These are phyloP conservation scores for Neopestalotiopsis sp. DNA, from an alignment of 2,329 filamentous ascomycete genomes.

Conservation along the genomic window DNA sequence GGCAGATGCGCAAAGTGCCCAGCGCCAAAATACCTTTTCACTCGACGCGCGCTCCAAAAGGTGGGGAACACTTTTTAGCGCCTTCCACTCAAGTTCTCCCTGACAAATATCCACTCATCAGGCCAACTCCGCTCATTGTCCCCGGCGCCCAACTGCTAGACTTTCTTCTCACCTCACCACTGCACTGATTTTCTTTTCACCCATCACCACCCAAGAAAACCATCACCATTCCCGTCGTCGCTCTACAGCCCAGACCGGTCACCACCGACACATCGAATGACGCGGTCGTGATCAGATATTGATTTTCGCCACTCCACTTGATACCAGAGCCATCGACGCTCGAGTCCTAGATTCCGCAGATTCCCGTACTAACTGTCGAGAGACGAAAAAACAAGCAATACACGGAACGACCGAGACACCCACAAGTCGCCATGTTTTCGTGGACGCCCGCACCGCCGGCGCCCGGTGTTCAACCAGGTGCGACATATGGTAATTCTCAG, in stretches of 20 bases:
- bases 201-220: background rate
- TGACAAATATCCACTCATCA: background rate
- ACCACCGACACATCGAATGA: background rate
- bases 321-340: background rate
- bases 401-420: background rate
- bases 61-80: background rate
- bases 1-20: too few species aligned
- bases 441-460: conserved; percentile 27
- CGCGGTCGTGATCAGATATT: background rate
- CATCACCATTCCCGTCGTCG: background rate
- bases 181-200: background rate
- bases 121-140: background rate
- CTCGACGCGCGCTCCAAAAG: background rate
- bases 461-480: conserved; percentile 31
- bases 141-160: background rate
- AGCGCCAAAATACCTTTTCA: background rate
- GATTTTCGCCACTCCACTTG: background rate
- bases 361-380: conserved; percentile 14
- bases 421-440: conserved; percentile 17
- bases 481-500: conserved; percentile 33
- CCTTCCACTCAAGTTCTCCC: background rate
- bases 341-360: conserved; percentile 7
- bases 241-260: background rate
- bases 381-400: background rate
- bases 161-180: background rate